Evolutionary conservation across 805 yeast genomes (phyloP), one percentile per base, ranked within the genome.

Genomic region (Ogataea degrootiae): DNA sequence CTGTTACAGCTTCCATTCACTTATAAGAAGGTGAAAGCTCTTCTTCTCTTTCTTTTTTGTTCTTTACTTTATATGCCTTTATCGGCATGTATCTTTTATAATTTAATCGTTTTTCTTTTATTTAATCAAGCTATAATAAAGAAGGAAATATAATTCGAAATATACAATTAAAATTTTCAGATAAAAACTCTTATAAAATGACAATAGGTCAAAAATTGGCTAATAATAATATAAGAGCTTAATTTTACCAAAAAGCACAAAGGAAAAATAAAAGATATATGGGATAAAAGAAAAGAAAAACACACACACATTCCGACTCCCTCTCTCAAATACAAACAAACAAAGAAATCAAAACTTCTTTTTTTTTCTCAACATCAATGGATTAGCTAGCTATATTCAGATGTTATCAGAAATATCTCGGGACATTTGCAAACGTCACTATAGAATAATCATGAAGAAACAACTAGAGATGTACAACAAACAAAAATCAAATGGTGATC

Each of bases 91-190:
- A 19, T 23, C 7, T 23, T 23, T 26, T 26, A 26, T 4, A 26
- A 26, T 26, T 26, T 26, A 11, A 26, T 26, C 11, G 9, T 26
- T 9, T 26, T 26, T 26, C 31, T 9, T 26, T 26, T 11, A 7
- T 26, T 26, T 2, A 26, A 26, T 9, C 31, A 26, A 26, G 31
- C 31, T 9, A 26, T 26, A 15, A 19, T 7, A 36, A 44, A 21
- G 37, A 37, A 43, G 34, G 41, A 15, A 38, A 37, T 41, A 41
- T 37, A 37, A 43, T 37, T 43, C 40, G 36, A 38, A 43, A 37
- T 43, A 43, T 38, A 43, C 46, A 44, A 35, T 38, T 26, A 23
- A 37, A 39, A 33, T 39, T 39, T 39, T 33, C 26, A 9, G 41
- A 39, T 17, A 36, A 35, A 17, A 21, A 29, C 37, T 37, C 38